Evolutionary conservation across 352 stramenopile species (phyloP).

Genomic region (Globisporangium spiculum): DNA sequence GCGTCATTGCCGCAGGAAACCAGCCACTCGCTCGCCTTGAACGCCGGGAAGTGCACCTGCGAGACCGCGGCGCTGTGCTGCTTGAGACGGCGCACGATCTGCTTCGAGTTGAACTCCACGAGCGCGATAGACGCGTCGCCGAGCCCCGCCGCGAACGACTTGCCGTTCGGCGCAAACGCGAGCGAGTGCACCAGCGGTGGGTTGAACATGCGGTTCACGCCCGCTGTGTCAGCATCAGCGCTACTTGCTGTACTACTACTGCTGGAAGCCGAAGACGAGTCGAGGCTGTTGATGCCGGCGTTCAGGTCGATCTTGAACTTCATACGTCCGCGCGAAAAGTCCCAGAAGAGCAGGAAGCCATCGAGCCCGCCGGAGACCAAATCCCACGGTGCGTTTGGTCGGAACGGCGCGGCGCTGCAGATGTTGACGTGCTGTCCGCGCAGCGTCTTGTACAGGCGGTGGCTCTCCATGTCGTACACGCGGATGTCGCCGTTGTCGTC

Average conservation of each 20-base stretch:
- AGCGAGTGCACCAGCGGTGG: constrained; percentile 69
- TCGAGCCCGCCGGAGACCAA: constrained; percentile 73
- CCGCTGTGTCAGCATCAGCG: neutral
- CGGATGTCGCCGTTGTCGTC: constrained; percentile 72
- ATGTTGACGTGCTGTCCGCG: constrained; percentile 68
- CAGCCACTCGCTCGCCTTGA: constrained; percentile 45
- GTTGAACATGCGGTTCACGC: constrained; percentile 69
- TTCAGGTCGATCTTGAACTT: constrained; percentile 75
- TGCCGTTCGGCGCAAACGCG: constrained; percentile 59
- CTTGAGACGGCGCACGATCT: constrained; percentile 47
- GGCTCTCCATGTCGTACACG: constrained; percentile 57
- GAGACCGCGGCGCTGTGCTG: constrained; percentile 53
- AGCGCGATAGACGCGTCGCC: constrained; percentile 63
- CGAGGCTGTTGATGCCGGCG: constrained; percentile 36
- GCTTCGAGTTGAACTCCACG: constrained; percentile 56
- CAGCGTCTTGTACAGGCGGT: constrained; percentile 63
- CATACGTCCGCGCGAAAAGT: constrained; percentile 64
- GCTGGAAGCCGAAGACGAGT: neutral
- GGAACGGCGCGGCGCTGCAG: constrained; percentile 64
- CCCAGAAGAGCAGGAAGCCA: constrained; percentile 70
- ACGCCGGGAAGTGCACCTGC: constrained; percentile 63
- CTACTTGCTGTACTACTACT: neutral
- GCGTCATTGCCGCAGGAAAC: constrained; percentile 65
- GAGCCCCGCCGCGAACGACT: constrained; percentile 60
- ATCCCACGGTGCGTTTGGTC: constrained; percentile 69